Evolutionary conservation across 192 early-diverging fungal genomes (phyloP).

Genomic region (Lobulomyces angularis): DNA sequence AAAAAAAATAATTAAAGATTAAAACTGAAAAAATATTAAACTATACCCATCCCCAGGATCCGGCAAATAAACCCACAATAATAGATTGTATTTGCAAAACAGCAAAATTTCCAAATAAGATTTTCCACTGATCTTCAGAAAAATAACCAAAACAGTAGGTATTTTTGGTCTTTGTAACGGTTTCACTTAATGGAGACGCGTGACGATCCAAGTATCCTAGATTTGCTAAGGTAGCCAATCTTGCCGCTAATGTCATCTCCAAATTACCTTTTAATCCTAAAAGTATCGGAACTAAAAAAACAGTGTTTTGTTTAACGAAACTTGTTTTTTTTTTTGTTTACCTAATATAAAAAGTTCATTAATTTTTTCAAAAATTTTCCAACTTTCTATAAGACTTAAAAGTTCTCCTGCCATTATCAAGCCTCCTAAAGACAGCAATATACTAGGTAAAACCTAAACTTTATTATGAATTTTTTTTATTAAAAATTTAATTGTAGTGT

Average conservation of each 20-base stretch:
- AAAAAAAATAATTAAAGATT: no score
- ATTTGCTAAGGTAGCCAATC: constrained; percentile 64
- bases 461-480: no score
- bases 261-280: constrained; percentile 85
- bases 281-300: constrained; percentile 74
- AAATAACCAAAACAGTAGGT: background rate
- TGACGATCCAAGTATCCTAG: constrained; percentile 15
- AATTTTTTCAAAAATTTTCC: background rate
- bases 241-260: constrained; percentile 80
- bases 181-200: background rate
- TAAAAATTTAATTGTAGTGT: no score
- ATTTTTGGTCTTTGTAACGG: background rate
- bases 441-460: constrained; percentile 7
- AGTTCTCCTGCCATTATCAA: constrained; percentile 16
- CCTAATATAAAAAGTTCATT: background rate
- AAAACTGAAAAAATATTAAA: no score
- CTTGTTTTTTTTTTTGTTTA: constrained; percentile 1
- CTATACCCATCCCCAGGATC: constrained; percentile 35
- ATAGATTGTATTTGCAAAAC: constrained; percentile 14
- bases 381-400: constrained; percentile 12
- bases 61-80: constrained; percentile 57
- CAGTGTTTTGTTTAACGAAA: constrained; percentile 49
- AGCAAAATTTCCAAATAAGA: constrained; percentile 61
- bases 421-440: constrained; percentile 8
- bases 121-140: constrained; percentile 19